Conservation (phyloP, 2,329 filamentous ascomycete genomes). For the Torrubiella hemipterigena region DNA sequence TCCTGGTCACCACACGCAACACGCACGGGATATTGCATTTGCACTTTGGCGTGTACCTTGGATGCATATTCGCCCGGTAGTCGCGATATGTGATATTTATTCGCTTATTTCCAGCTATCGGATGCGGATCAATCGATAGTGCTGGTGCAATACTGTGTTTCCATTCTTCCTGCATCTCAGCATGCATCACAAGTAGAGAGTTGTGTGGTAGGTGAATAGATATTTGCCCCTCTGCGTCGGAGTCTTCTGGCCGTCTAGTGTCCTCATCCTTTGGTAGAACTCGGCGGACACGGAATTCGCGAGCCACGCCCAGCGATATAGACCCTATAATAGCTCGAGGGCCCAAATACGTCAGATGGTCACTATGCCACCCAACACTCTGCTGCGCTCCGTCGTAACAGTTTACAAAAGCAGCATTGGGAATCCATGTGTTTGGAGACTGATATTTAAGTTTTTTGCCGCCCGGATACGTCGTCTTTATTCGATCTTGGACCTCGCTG, state of each 20-base stretch:
- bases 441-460: constrained; percentile 69
- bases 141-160: constrained; percentile 78
- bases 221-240: constrained; percentile 71
- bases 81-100: constrained; percentile 93
- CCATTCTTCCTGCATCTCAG: constrained; percentile 96
- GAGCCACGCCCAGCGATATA: constrained; percentile 78
- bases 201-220: constrained; percentile 92
- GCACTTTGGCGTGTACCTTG: constrained; percentile 66
- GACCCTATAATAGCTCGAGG: constrained; percentile 83
- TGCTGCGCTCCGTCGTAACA: constrained; percentile 76
- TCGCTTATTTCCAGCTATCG: constrained; percentile 63
- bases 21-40: constrained; percentile 57
- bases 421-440: constrained; percentile 59
- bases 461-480: constrained; percentile 52
- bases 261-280: constrained; percentile 50
- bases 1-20: constrained; percentile 69
- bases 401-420: constrained; percentile 90
- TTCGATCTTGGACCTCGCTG: constrained; percentile 58
- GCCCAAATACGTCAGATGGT: constrained; percentile 87
- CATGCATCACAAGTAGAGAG: constrained; percentile 88
- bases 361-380: constrained; percentile 83
- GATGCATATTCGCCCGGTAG: constrained; percentile 69
- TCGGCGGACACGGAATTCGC: constrained; percentile 79
- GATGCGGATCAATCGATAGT: constrained; percentile 70
- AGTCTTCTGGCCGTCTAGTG: constrained; percentile 26